phyloP scores from a whole-genome alignment of 2,329 filamentous ascomycete species.

The Aspergillus aculeatus region DNA sequence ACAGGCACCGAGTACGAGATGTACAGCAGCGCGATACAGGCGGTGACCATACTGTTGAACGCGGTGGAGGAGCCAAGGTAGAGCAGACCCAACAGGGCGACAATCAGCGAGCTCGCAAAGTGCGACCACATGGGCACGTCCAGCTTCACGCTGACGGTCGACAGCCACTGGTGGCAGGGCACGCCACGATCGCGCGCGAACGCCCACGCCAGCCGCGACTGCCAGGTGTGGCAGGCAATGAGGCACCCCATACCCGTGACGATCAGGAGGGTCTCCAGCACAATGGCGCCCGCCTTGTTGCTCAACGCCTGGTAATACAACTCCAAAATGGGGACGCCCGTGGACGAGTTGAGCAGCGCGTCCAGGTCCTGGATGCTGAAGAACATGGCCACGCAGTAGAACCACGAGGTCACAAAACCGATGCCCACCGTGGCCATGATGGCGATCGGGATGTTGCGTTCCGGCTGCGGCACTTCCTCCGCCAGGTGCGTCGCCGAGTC shows the following conservation, averaged over 20 bases:
- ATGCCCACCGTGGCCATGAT: conserved; percentile 50
- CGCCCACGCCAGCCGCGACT: conserved; percentile 52
- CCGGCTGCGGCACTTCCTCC: conserved; percentile 51
- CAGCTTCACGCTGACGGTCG: conserved; percentile 40
- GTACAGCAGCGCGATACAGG: conserved; percentile 51
- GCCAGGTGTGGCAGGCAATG: conserved; percentile 52
- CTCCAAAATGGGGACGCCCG: conserved; percentile 50
- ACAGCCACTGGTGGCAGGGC: conserved; percentile 44
- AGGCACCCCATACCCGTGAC: conserved; percentile 50
- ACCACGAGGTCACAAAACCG: conserved; percentile 49
- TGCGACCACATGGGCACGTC: conserved; percentile 51
- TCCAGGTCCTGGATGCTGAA: conserved; percentile 50
- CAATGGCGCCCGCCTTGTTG: conserved; percentile 47
- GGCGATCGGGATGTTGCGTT: conserved; percentile 51
- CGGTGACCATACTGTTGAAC: conserved; percentile 46
- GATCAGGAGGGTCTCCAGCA: conserved; percentile 48
- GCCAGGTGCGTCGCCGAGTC: conserved; percentile 53
- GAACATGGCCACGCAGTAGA: conserved; percentile 50
- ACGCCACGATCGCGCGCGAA: conserved; percentile 53
- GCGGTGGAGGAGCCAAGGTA: conserved; percentile 47
- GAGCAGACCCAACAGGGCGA: conserved; percentile 47
- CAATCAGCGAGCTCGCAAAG: conserved; percentile 46
- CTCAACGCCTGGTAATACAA: conserved; percentile 48
- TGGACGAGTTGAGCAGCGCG: conserved; percentile 41
- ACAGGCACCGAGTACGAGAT: conserved; percentile 50